Conservation (phyloP, 495 filamentous ascomycete species). For the Pseudomonodictys pantanalensis region DNA sequence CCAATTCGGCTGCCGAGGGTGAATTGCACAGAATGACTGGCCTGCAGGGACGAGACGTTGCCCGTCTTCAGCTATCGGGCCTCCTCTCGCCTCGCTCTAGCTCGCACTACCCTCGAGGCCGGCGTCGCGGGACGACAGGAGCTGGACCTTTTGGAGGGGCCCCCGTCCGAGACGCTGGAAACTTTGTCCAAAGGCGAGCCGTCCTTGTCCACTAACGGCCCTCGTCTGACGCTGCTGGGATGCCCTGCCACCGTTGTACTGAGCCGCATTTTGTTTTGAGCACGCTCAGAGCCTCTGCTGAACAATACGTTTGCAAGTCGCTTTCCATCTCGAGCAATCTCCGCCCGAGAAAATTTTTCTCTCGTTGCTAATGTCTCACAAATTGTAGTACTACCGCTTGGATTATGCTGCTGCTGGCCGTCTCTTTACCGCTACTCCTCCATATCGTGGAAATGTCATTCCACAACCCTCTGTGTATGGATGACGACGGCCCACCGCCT, state of each 20-base stretch:
- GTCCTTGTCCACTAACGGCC: slow-evolving; percentile 14
- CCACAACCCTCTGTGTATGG: slow-evolving; percentile 5
- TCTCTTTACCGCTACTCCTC: slow-evolving; percentile 33
- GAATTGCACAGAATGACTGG: no score
- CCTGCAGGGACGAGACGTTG: no score
- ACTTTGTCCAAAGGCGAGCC: slow-evolving; percentile 6
- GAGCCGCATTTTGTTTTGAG: slow-evolving; percentile 33
- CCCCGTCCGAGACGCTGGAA: slow-evolving; percentile 23
- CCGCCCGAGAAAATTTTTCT: slow-evolving; percentile 34
- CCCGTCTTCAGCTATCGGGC: background rate
- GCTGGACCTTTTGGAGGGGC: slow-evolving; percentile 1
- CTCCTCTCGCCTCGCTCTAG: background rate
- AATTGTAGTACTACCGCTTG: slow-evolving; percentile 12
- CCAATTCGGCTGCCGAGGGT: slow-evolving; percentile 10
- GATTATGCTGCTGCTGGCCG: slow-evolving; percentile 23
- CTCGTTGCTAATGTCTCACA: slow-evolving; percentile 33
- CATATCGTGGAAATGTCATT: background rate
- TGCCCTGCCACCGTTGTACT: slow-evolving; percentile 24
- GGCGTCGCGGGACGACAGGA: slow-evolving; percentile 23
- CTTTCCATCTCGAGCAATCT: slow-evolving; percentile 24
- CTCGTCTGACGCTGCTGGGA: slow-evolving; percentile 11
- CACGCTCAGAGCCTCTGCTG: slow-evolving; percentile 21
- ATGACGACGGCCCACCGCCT: slow-evolving; percentile 17
- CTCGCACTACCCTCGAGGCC: background rate
- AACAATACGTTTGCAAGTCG: slow-evolving; percentile 17